Evolutionary conservation across 2,329 filamentous ascomycete genomes (phyloP).

Genomic region (Xylariaceae sp.): DNA sequence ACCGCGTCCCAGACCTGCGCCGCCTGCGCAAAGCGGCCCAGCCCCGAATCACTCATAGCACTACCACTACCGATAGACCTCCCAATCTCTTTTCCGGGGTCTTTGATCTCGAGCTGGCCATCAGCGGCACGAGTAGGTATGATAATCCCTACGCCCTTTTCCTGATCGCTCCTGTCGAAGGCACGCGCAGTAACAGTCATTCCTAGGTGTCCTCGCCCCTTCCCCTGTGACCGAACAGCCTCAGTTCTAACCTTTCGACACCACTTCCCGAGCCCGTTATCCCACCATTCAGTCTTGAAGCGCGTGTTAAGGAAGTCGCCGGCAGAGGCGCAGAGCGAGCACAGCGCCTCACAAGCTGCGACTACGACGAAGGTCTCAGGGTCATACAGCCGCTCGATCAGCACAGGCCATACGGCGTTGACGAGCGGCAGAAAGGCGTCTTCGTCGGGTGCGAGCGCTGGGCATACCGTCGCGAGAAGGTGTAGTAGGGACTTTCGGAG

Average conservation of each 20-base stretch:
- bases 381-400: constrained; percentile 72
- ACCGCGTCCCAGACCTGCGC: constrained; percentile 70
- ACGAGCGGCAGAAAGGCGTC: constrained; percentile 87
- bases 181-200: not conserved
- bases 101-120: constrained; percentile 32
- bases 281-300: constrained; percentile 75
- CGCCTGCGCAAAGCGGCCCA: constrained; percentile 67
- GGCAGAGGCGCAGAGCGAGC: constrained; percentile 71
- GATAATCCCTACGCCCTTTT: constrained; percentile 30
- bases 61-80: constrained; percentile 9
- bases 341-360: constrained; percentile 73
- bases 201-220: constrained; percentile 19
- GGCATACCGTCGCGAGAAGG: constrained; percentile 75
- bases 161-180: constrained; percentile 7
- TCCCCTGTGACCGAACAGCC: constrained; percentile 38
- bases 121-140: constrained; percentile 39
- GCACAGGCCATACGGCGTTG: constrained; percentile 88
- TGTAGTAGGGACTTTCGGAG: constrained; percentile 80
- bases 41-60: constrained; percentile 40
- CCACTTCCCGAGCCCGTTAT: constrained; percentile 57
- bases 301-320: constrained; percentile 82
- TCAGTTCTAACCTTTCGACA: constrained; percentile 52
- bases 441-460: constrained; percentile 76
- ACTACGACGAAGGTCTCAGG: constrained; percentile 71
- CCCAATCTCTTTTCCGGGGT: constrained; percentile 21